Base-by-base conservation (phyloP, 768 basidiomycete genomes). In the Calvatia gigantea region DNA sequence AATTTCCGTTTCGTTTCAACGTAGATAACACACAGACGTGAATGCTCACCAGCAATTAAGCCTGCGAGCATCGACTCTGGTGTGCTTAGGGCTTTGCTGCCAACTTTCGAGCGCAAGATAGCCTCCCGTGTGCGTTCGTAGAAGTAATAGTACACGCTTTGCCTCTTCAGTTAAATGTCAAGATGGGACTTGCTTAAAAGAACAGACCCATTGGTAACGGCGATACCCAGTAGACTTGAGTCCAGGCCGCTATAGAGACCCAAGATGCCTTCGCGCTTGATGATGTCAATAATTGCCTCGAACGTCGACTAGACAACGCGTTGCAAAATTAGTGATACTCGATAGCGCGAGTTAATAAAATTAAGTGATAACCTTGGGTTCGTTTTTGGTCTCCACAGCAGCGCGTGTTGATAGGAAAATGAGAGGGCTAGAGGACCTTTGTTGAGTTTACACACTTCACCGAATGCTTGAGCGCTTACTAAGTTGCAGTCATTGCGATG, bases 321-420 rank as follows among this genome's bases (percentile, higher is more conserved):
- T 23, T 3, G 21, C 21, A 42, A 23, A 19, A 21, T 23, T 6
- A 11, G 4, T 4, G 3, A 25, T 23, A 17, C 12, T 17, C 9
- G 3, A 21, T 12, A 42, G 41, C 41, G n/a, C 17, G 12, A 42
- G 17, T 12, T 17, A 23, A 37, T 37, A 21, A 25, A n/a, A n/a
- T 32, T 27, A 2, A 51, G 49, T 39, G 58, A 71, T 52, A 39
- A 89, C 93, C 79, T 91, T 88, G 58, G 84, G 72, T 60, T 89
- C 82, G 44, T 80, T 86, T 73, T 86, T 91, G 0, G 88, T 87
- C 61, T 92, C 87, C 3, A 98, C 92, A 6, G 95, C 96, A 2
- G 94, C 92, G 46, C 95, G 83, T 1, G 96, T 98, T 6, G 92
- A 95, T 38, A 98, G 73, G 67, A 94, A 89, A 57, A 97, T 85